phyloP scores from a whole-genome alignment of 2,329 filamentous ascomycete species.

The Chlorencoelia australis region DNA sequence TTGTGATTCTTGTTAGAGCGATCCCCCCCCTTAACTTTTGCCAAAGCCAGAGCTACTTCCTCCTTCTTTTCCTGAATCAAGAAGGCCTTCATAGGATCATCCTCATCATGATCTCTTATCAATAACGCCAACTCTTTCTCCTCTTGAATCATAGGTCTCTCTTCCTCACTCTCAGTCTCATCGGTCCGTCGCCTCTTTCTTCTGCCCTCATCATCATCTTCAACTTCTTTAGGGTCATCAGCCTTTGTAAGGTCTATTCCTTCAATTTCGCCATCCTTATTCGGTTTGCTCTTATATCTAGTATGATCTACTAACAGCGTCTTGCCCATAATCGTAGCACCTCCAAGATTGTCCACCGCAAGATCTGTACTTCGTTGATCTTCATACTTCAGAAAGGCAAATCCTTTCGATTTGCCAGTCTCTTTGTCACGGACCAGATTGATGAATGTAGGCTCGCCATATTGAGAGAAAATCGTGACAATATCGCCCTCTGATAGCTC shows the following conservation, averaged over 20 bases:
- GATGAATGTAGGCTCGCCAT: slow-evolving; percentile 86
- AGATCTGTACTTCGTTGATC: slow-evolving; percentile 93
- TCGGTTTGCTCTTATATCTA: slow-evolving; percentile 79
- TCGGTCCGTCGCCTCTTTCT: slow-evolving; percentile 26
- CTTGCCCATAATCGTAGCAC: slow-evolving; percentile 71
- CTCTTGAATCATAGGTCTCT: slow-evolving; percentile 62
- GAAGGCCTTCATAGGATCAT: slow-evolving; percentile 95
- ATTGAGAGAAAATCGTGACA: slow-evolving; percentile 94
- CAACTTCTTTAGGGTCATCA: slow-evolving; percentile 18
- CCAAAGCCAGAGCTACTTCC: slow-evolving; percentile 65
- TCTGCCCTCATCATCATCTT: slow-evolving; percentile 35
- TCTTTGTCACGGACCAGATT: slow-evolving; percentile 92
- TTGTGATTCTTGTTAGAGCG: slow-evolving; percentile 17
- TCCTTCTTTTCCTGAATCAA: slow-evolving; percentile 85
- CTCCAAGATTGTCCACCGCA: slow-evolving; percentile 90
- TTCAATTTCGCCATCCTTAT: slow-evolving; percentile 56
- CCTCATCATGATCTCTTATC: slow-evolving; percentile 76
- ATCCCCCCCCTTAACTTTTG: slow-evolving; percentile 34
- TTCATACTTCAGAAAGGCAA: slow-evolving; percentile 96
- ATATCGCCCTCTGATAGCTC: slow-evolving; percentile 93
- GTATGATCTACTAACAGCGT: slow-evolving; percentile 85
- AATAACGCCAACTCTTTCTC: slow-evolving; percentile 70
- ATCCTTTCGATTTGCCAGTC: slow-evolving; percentile 88
- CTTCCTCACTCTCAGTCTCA: slow-evolving; percentile 32
- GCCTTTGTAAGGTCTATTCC: slow-evolving; percentile 25